phyloP scores from a whole-genome alignment of 2,329 filamentous ascomycete species.

The Pestalotiopsis sp. region DNA sequence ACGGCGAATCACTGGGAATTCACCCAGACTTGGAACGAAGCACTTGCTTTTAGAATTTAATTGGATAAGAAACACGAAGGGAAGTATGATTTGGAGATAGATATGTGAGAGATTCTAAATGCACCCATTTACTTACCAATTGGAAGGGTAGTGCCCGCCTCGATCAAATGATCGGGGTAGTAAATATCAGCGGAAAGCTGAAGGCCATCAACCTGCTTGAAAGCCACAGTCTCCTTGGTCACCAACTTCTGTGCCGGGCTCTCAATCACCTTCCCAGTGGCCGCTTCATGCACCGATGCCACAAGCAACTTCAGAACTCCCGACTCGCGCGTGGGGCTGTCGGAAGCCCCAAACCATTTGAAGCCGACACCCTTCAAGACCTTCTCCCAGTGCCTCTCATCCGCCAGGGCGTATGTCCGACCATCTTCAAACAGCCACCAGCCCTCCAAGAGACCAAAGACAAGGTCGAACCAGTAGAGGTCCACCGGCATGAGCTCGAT shows the following conservation, averaged over 20 bases:
- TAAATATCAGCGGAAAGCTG: conserved; percentile 34
- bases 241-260: no score
- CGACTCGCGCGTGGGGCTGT: background rate
- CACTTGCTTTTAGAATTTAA: background rate
- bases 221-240: conserved; percentile 19
- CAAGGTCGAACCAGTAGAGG: conserved; percentile 32
- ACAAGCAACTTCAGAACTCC: background rate
- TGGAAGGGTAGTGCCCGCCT: background rate
- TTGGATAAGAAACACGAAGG: background rate
- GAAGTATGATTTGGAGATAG: background rate
- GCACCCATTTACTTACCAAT: background rate
- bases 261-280: no score
- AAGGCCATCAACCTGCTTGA: conserved; percentile 19
- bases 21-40: background rate
- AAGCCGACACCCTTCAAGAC: conserved; percentile 24
- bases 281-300: background rate
- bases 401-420: conserved; percentile 20
- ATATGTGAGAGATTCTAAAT: background rate
- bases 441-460: conserved; percentile 37
- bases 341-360: background rate
- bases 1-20: background rate
- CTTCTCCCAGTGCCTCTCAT: conserved; percentile 25
- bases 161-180: conserved; percentile 22
- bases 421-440: conserved; percentile 36
- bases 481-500: conserved; percentile 13